Evolutionary conservation across 768 basidiomycete genomes (phyloP).

Genomic region (Amanita polypyramis): DNA sequence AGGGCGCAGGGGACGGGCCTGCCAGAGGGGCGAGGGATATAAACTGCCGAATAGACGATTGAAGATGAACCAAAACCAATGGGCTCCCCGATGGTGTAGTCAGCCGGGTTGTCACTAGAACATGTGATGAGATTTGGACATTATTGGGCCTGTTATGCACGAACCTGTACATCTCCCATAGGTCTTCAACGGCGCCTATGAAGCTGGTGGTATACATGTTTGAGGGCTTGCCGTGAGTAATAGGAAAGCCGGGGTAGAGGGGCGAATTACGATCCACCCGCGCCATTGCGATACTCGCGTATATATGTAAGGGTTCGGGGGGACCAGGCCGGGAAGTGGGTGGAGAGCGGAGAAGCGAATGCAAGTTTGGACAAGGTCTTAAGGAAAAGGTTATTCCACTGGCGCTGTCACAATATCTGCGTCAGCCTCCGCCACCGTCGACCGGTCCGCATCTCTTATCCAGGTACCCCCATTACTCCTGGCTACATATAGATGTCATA

Average conservation of each 20-base stretch:
- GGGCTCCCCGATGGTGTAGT: constrained; percentile 67
- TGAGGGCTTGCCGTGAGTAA: background rate
- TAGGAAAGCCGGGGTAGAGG: background rate
- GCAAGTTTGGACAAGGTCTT: background rate
- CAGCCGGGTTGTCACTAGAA: constrained; percentile 49
- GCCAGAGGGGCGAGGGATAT: constrained; percentile 26
- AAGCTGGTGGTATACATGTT: constrained; percentile 23
- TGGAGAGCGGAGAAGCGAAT: background rate
- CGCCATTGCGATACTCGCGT: too few relatives aligned
- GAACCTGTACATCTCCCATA: constrained; percentile 76
- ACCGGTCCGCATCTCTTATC: too few relatives aligned
- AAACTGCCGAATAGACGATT: constrained; percentile 75
- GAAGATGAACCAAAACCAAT: constrained; percentile 93
- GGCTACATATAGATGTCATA: too few relatives aligned
- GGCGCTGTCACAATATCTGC: too few relatives aligned
- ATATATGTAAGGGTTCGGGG: background rate
- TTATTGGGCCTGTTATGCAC: constrained; percentile 5
- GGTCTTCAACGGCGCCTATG: constrained; percentile 76
- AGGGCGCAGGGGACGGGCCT: constrained; percentile 58
- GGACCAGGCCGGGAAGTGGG: background rate
- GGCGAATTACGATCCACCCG: background rate
- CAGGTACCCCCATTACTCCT: too few relatives aligned
- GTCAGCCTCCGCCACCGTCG: too few relatives aligned
- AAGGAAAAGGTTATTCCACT: background rate
- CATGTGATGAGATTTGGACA: constrained; percentile 5